Evolutionary conservation across 495 filamentous ascomycete species (phyloP), one percentile per base, ranked within the genome.

Genomic region (Hyaloscypha bicolor): DNA sequence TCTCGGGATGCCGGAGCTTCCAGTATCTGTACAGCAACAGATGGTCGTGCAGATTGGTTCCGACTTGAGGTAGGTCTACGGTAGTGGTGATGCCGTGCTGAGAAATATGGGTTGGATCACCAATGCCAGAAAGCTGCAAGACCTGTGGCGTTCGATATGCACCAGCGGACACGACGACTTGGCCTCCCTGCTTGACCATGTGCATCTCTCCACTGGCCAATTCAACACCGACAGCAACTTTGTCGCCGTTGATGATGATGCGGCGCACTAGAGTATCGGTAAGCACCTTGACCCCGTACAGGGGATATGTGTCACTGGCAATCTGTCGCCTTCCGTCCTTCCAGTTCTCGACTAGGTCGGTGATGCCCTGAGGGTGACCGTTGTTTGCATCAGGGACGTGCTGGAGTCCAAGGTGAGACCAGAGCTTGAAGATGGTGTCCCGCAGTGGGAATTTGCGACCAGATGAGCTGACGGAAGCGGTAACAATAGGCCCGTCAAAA

Each of bases 31-130:
- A 64, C 9, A 64, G 1, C 4, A 11, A 3, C 29, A 87, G 1
- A 48, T 88, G 86, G 72, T 88, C 86, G 65, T 87, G 85, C 79
- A 88, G 86, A 74, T 88, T 88, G 30, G 83, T 78, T 65, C 86
- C 86, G 57, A 88, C 85, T 60, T 85, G 85, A 0, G 86, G 84
- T 37, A 87, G 80, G 64, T 87, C 80, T 29, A 88, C 79, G 9
- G 84, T 62, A 9, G 80, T 82, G 73, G 80, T 71, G 57, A 88
- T 80, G n/a, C 86, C 85, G 52, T 76, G 82, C 29, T 79, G 78
- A 62, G 70, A 66, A 0, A 83, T 72, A 19, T 79, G 68, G 35
- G 73, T 16, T 9, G 61, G 30, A 55, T 48, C 33, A 4, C 71
- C 71, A 56, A 73, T 70, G 12, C 71, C 71, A 39, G 64, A 70